These are phyloP conservation scores for Plantago elongata DNA, from an alignment of 257 asterid species.

Conservation along the genomic window DNA sequence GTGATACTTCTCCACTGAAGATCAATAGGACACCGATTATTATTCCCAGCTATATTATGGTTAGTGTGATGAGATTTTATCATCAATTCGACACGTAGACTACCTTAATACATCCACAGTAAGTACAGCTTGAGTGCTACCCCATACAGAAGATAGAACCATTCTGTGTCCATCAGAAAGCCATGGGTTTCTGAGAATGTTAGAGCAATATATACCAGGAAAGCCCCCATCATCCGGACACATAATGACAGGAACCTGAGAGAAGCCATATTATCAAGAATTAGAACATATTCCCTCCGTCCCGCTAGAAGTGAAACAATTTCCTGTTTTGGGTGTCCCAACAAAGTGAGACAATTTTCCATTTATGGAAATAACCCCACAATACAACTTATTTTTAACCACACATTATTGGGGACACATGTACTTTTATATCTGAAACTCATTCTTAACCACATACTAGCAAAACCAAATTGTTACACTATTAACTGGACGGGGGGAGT, in stretches of 20 bases:
- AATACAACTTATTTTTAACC: too few relatives aligned
- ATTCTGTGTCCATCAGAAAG: conserved; percentile 54
- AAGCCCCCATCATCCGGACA: conserved; percentile 49
- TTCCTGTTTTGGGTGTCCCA: too few relatives aligned
- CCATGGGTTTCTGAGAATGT: conserved; percentile 44
- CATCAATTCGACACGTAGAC: neutral
- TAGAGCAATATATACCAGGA: conserved; percentile 51
- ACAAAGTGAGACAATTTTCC: too few relatives aligned
- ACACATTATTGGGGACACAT: too few relatives aligned
- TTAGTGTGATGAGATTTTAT: neutral
- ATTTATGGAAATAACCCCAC: too few relatives aligned
- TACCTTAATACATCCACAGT: conserved; percentile 48
- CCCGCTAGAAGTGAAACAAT: too few relatives aligned
- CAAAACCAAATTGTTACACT: too few relatives aligned
- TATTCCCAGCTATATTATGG: neutral
- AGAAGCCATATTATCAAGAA: conserved; percentile 10
- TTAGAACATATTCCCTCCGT: too few relatives aligned
- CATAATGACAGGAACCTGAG: conserved; percentile 51
- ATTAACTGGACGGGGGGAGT: too few relatives aligned
- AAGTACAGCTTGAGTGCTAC: conserved; percentile 47
- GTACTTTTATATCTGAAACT: too few relatives aligned
- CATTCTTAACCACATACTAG: too few relatives aligned
- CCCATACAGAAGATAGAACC: conserved; percentile 53
- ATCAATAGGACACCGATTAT: conserved; percentile 6
- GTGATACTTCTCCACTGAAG: conserved; percentile 43